A percentile compares a stretch with the other conserved stretches of the same genome.
Conservation (phyloP, 257 asterid species). For the Thymus quinquecostatus region DNA sequence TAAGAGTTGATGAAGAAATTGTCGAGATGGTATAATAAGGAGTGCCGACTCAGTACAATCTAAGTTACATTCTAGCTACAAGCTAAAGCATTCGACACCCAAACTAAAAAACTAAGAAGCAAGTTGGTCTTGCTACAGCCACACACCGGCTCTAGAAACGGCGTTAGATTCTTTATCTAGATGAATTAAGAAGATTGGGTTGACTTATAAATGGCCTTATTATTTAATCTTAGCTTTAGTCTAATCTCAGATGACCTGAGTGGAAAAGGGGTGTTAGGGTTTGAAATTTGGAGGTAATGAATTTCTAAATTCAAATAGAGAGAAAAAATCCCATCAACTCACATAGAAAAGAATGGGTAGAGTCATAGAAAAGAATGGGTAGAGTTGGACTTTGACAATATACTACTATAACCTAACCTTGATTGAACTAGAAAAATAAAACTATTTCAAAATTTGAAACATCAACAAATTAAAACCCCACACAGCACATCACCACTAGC, state of each 20-base stretch:
- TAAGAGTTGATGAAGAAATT: too few species aligned
- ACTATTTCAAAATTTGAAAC: constrained; percentile 32
- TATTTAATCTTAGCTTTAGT: too few species aligned
- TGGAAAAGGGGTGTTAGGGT: neutral
- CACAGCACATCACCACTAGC: constrained; percentile 27
- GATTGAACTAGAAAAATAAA: constrained; percentile 6
- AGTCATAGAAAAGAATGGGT: neutral
- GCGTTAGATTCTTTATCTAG: neutral
- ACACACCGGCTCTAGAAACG: neutral
- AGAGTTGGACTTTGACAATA: neutral
- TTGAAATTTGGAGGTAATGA: neutral
- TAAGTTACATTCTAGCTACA: too few species aligned
- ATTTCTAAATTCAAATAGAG: neutral
- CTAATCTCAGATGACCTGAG: neutral
- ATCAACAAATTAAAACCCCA: constrained; percentile 11
- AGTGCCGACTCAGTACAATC: too few species aligned
- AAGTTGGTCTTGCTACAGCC: too few species aligned
- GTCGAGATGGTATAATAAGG: too few species aligned
- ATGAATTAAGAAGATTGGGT: too few species aligned
- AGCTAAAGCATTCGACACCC: too few species aligned
- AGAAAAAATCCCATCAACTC: neutral
- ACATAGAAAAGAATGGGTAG: neutral
- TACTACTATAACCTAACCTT: constrained; percentile 13
- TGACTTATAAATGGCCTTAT: too few species aligned
- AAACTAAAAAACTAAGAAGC: too few species aligned